Conservation (phyloP, 164 flowering plant genomes). For the Magnolia sinica region DNA sequence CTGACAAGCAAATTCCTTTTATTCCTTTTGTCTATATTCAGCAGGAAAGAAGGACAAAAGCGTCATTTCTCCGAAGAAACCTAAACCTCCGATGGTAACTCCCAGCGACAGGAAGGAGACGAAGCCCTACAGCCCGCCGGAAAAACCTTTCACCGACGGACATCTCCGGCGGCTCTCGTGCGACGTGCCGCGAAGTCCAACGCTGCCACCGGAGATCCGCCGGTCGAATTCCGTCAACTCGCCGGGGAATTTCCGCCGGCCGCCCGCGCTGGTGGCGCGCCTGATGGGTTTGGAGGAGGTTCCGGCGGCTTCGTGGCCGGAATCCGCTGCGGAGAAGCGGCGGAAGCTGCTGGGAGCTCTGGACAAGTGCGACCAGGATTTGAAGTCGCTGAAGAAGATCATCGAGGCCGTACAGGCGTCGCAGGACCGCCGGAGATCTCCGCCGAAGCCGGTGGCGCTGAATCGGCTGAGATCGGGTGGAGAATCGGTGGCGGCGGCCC, state of each 20-base stretch:
- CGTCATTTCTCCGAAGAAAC: background rate
- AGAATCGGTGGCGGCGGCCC: background rate
- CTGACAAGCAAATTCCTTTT: background rate
- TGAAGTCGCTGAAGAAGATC: conserved; percentile 58
- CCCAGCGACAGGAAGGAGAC: background rate
- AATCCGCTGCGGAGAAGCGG: conserved; percentile 49
- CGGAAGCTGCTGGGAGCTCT: conserved; percentile 55
- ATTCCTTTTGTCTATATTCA: background rate
- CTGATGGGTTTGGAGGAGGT: conserved; percentile 37
- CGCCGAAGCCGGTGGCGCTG: background rate
- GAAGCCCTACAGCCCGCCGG: background rate
- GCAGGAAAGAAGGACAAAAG: conserved; percentile 28
- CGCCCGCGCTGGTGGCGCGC: conserved; percentile 36
- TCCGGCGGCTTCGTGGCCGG: conserved; percentile 12
- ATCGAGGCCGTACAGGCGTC: conserved; percentile 44
- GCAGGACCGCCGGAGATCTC: conserved; percentile 14
- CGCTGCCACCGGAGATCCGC: conserved; percentile 50
- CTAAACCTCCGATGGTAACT: background rate
- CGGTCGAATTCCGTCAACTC: conserved; percentile 23
- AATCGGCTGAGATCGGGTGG: background rate
- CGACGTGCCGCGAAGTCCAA: conserved; percentile 41
- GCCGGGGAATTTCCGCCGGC: conserved; percentile 8
- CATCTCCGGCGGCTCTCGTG: conserved; percentile 25
- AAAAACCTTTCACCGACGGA: background rate
- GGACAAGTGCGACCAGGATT: conserved; percentile 77